Conservation (phyloP, 306 rosid species). For the Cucurbita maxima region DNA sequence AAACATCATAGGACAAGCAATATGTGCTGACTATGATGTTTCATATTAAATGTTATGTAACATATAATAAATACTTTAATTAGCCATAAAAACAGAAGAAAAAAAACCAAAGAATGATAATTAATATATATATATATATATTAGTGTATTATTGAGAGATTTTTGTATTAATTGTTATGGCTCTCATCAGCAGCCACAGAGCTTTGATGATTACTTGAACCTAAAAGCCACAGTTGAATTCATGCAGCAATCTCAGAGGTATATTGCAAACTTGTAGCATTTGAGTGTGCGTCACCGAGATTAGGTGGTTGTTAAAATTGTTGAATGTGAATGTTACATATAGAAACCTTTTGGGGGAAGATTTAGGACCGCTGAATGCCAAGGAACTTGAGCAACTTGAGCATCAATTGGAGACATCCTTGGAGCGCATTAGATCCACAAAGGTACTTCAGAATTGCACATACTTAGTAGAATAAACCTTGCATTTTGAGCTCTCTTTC, state of each 20-base stretch:
- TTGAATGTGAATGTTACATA: background rate
- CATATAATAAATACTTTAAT: too few relatives aligned
- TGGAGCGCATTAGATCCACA: constrained; percentile 57
- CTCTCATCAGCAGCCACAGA: constrained; percentile 24
- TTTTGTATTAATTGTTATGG: background rate
- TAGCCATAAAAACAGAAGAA: too few relatives aligned
- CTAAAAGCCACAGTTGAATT: constrained; percentile 60
- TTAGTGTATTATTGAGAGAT: background rate
- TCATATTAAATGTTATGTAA: background rate
- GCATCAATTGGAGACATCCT: constrained; percentile 55
- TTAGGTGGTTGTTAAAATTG: too few relatives aligned
- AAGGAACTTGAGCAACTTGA: constrained; percentile 60
- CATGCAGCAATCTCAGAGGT: constrained; percentile 80
- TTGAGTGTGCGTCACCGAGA: too few relatives aligned
- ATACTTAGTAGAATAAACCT: background rate
- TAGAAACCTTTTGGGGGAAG: constrained; percentile 83
- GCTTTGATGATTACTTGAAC: constrained; percentile 57
- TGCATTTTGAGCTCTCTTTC: background rate
- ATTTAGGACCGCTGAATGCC: constrained; percentile 45
- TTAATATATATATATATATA: too few relatives aligned
- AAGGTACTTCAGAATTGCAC: constrained; percentile 27
- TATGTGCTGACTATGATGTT: background rate
- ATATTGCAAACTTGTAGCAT: background rate
- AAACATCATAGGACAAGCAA: background rate
- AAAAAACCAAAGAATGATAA: background rate